Conservation (phyloP, 805 yeast species). For the Candida incommunis region DNA sequence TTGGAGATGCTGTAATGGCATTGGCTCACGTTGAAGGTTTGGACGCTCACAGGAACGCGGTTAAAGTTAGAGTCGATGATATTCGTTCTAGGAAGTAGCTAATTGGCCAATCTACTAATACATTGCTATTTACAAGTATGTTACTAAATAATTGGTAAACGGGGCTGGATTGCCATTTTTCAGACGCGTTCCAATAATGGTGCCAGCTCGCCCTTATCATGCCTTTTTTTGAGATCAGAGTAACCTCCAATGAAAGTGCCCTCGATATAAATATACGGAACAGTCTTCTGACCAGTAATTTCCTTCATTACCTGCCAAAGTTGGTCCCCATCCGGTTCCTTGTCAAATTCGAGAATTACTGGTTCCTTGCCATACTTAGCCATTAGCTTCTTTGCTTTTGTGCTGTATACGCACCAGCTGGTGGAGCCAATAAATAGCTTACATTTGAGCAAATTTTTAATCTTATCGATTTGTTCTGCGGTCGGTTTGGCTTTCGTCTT, state of each 20-base stretch:
- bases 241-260: constrained; percentile 39
- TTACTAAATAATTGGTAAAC: too few relatives aligned
- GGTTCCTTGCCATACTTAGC: constrained; percentile 9
- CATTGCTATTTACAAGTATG: too few relatives aligned
- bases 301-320: constrained; percentile 43
- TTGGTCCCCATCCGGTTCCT: constrained; percentile 34
- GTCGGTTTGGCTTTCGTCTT: not conserved
- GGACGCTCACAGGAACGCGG: constrained; percentile 96
- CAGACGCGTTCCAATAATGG: not conserved
- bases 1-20: constrained; percentile 94
- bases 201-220: not conserved
- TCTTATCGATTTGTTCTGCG: not conserved
- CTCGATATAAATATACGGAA: constrained; percentile 51
- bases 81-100: constrained; percentile 27
- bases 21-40: constrained; percentile 93
- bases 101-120: not conserved
- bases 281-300: constrained; percentile 49
- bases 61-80: constrained; percentile 82
- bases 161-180: not conserved
- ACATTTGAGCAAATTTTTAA: constrained; percentile 5
- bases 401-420: constrained; percentile 16
- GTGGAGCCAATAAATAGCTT: constrained; percentile 14
- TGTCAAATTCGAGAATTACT: constrained; percentile 40
- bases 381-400: constrained; percentile 9
- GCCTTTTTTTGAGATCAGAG: constrained; percentile 12